Evolutionary conservation across 495 filamentous ascomycete species (phyloP).

Genomic region (Penicillium steckii): DNA sequence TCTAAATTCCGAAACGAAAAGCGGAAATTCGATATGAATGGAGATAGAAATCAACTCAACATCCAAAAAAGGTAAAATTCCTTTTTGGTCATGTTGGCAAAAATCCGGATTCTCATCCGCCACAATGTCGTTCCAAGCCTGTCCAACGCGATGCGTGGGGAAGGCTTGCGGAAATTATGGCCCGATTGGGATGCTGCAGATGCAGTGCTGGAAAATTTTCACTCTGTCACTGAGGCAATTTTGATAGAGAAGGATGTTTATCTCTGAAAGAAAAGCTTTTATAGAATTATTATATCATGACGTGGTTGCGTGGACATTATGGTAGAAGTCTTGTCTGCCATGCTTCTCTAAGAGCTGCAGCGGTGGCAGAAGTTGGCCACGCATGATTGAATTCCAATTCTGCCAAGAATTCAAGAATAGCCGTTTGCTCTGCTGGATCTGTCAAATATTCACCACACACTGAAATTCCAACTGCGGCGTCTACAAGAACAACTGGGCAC

Average conservation of each 20-base stretch:
- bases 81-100: background rate
- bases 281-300: no score
- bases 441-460: conserved; percentile 23
- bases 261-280: no score
- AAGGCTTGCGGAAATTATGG: background rate
- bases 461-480: conserved; percentile 21
- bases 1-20: no score
- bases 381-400: conserved; percentile 23
- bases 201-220: no score
- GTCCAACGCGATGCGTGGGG: background rate
- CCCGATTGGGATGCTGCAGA: background rate
- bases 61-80: no score
- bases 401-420: conserved; percentile 15
- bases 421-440: conserved; percentile 16
- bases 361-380: conserved; percentile 11
- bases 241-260: no score
- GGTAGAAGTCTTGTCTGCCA: conserved; percentile 1
- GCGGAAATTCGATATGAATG: no score
- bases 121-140: no score
- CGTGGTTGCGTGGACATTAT: no score
- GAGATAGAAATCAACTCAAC: no score
- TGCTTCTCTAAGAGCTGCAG: conserved; percentile 14
- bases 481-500: conserved; percentile 15
- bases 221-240: no score
- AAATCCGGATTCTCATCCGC: no score